Base-by-base conservation (phyloP, 768 basidiomycete species). In the Tylopilus subfusipes region DNA sequence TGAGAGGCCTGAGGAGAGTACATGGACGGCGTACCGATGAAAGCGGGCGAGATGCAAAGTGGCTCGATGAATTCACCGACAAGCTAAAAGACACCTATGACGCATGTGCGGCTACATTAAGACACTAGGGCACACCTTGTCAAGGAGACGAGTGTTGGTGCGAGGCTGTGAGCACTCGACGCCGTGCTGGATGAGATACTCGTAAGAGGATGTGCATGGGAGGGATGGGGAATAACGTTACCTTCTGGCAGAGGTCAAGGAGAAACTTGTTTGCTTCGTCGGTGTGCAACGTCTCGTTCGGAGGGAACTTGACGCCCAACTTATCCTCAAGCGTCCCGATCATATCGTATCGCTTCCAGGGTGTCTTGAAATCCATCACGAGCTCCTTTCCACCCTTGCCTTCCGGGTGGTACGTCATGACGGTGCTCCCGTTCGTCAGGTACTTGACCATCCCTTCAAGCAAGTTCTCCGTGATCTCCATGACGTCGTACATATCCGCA, bases 301-400 rank as follows among this genome's bases (percentile, higher is more conserved):
- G 85, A 1, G 97, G 96, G 83, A 99, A 98, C 74, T 79, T 93
- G 68, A 90, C 88, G 39, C 80, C 79, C 47, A 94, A 75, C 84
- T 98, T 93, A 78, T 94, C 86, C 76, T 99, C 97, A 38, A 98
- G 76, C 22, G 96, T 98, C 61, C 74, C 83, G 62, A 98, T 98
- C 97, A 99, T 99, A 72, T 98, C 93, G 71, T 95, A 95, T 57
- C 92, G 78, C 87, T 96, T 97, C 97, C 97, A 99, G 13, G 97
- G 96, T 43, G 88, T 77, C 77, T 84, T 72, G 76, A 98, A 99
- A 61, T 99, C 88, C 53, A 98, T 81, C 54, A 82, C 80, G 60
- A 89, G 77, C 57, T 81, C 78, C 63, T 83, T 80, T 47, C 84
- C 83, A 65, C 86, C 92, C 78, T 93, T 92, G 42, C 95, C 95